Percentiles rank a stretch among this genome's conserved stretches.
phyloP scores from a whole-genome alignment of 2,329 filamentous ascomycete genomes.

The Biscogniauxia mediterranea region DNA sequence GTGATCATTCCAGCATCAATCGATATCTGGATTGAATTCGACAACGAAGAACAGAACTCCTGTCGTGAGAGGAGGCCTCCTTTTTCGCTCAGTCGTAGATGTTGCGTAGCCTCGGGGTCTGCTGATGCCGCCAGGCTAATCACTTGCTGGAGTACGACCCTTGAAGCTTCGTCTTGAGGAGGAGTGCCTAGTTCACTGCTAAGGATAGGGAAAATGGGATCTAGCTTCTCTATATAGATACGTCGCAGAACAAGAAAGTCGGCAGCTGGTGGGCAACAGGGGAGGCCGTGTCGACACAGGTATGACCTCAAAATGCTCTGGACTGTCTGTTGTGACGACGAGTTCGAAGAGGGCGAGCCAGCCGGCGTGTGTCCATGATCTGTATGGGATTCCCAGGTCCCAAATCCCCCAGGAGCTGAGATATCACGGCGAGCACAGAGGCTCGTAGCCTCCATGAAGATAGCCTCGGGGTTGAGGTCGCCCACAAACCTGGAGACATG shows the following conservation, averaged over 20 bases:
- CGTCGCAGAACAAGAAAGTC: constrained; percentile 46
- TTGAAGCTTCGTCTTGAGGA: constrained; percentile 30
- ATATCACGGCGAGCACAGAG: constrained; percentile 35
- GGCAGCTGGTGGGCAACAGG: constrained; percentile 45
- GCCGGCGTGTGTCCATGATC: constrained; percentile 24
- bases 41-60: constrained; percentile 49
- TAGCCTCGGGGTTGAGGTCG: constrained; percentile 58
- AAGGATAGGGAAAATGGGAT: constrained; percentile 54
- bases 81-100: constrained; percentile 45
- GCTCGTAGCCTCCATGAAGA: constrained; percentile 55
- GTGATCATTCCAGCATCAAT: constrained; percentile 54
- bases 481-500: constrained; percentile 51
- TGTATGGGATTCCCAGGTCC: constrained; percentile 50
- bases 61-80: constrained; percentile 40
- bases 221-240: constrained; percentile 51
- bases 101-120: constrained; percentile 43
- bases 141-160: constrained; percentile 50
- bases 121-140: constrained; percentile 55
- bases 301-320: constrained; percentile 38
- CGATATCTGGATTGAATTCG: constrained; percentile 47
- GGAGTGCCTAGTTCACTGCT: constrained; percentile 29
- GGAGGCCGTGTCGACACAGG: constrained; percentile 45
- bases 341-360: constrained; percentile 32
- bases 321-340: constrained; percentile 25
- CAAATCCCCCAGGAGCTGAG: constrained; percentile 52